A percentile compares a stretch with the other conserved stretches of the same genome.
These are phyloP conservation scores for Penicillium desertorum DNA, from an alignment of 495 filamentous ascomycete genomes.

Conservation along the genomic window DNA sequence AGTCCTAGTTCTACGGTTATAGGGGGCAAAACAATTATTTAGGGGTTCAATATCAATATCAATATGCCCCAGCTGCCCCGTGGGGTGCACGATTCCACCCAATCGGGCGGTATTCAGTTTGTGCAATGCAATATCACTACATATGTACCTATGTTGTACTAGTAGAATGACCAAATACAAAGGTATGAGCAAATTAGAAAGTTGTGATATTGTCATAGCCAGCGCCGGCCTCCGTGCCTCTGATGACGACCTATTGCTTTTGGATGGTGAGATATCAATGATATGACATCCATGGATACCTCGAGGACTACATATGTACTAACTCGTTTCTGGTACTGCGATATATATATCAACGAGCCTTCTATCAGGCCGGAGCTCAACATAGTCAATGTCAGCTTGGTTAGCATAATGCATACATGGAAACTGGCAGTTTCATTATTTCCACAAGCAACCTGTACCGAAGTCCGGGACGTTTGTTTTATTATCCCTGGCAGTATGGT, in stretches of 20 bases:
- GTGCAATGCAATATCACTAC: background rate
- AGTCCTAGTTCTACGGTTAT: background rate
- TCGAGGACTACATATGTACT: background rate
- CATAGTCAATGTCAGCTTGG: background rate
- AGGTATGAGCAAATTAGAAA: background rate
- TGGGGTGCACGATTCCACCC: constrained; percentile 4
- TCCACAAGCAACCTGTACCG: constrained; percentile 35
- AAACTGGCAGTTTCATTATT: constrained; percentile 47
- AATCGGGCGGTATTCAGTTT: constrained; percentile 9
- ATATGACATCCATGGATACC: background rate
- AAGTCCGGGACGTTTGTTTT: constrained; percentile 34
- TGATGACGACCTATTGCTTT: constrained; percentile 31
- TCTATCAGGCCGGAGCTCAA: background rate
- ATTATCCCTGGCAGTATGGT: constrained; percentile 29
- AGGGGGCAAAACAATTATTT: background rate
- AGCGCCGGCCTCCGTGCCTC: constrained; percentile 42
- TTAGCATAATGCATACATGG: constrained; percentile 19
- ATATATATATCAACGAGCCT: background rate
- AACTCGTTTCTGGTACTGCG: background rate
- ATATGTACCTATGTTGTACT: too few relatives aligned
- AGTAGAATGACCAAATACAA: background rate
- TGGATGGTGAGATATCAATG: constrained; percentile 27
- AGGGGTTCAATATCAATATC: background rate
- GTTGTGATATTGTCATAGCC: constrained; percentile 30
- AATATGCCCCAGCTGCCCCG: background rate